Base-by-base conservation (phyloP, 768 basidiomycete species). In the Panaeolus cyanescens region DNA sequence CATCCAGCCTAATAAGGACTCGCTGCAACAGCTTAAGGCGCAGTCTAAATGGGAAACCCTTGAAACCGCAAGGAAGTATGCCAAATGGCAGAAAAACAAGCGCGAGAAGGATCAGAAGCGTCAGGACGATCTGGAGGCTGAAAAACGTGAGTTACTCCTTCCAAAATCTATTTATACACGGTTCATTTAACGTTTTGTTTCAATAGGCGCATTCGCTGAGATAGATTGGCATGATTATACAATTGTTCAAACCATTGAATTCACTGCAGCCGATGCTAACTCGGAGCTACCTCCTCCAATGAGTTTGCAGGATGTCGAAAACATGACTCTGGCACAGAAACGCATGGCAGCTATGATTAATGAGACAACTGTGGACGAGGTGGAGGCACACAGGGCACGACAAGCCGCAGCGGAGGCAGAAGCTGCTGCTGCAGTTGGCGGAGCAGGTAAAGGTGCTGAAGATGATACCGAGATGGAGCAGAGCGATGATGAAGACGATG, bases 201-300 rank as follows among this genome's bases (percentile, higher is more conserved):
- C 37, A 60, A 56, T 5, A 91, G 92, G 88, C 75, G 96, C 96
- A 4, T 96, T 97, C 70, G 93, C 95, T 42, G 93, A 96, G 71
- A 98, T 99, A 67, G 97, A 99, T 71, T 99, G 97, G 97, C 95
- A 99, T 70, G 97, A 99, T 72, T 99, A 97, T 77, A 94, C 95
- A 37, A 93, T 97, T 59, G 97, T 98, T 5, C 95, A 98, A 71
- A 97, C 95, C 19, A 95, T 97, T 67, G 97, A 99, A 71, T 99
- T 99, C 71, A 99, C 97, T 15, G 85, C 88, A 32, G 92, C 91
- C 7, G 97, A 99, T 71, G 88, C 93, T 59, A 87, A 88, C 37
- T 87, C 92, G 10, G 96, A 99, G 69, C 81, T 99, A 25, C 97
- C 96, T 10, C 89, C 93, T n/a, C 97, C 97, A 0, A 98, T 97